These are phyloP conservation scores for Saturnispora galanensis DNA, from an alignment of 805 yeast genomes.

Conservation along the genomic window DNA sequence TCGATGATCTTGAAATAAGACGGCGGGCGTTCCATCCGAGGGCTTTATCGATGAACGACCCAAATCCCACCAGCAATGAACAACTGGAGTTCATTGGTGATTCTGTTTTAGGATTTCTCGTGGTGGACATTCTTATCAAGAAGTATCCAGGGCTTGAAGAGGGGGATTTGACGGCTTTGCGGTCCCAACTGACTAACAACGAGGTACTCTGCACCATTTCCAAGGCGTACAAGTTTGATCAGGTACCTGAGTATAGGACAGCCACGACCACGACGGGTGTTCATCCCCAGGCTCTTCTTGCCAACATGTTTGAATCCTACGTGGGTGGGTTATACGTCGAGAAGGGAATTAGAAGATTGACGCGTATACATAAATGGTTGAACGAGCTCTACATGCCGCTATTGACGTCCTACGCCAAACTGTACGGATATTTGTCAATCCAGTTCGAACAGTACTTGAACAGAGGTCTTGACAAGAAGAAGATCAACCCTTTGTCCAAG, in stretches of 20 bases:
- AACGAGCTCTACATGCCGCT: background rate
- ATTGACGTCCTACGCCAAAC: background rate
- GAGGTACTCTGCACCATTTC: slow-evolving; percentile 1
- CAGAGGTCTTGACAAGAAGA: background rate
- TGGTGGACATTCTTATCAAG: background rate
- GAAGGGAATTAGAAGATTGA: background rate
- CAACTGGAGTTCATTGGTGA: slow-evolving; percentile 4
- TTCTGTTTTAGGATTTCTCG: background rate
- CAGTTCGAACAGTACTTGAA: background rate
- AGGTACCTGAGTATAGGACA: background rate
- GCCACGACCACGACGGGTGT: background rate
- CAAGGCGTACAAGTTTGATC: slow-evolving; percentile 2
- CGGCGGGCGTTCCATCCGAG: background rate
- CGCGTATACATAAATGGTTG: background rate
- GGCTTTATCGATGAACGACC: background rate
- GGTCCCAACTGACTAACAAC: slow-evolving; percentile 2
- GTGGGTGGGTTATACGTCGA: slow-evolving; percentile 5
- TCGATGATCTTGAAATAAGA: background rate
- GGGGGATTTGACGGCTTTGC: slow-evolving; percentile 3
- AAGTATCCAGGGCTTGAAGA: background rate
- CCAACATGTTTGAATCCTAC: slow-evolving; percentile 6
- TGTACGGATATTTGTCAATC: background rate
- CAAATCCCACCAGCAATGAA: background rate
- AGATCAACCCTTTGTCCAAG: background rate
- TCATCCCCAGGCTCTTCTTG: background rate